These are phyloP conservation scores for Cercospora nicotianae DNA, from an alignment of 2,329 filamentous ascomycete genomes.

Conservation along the genomic window DNA sequence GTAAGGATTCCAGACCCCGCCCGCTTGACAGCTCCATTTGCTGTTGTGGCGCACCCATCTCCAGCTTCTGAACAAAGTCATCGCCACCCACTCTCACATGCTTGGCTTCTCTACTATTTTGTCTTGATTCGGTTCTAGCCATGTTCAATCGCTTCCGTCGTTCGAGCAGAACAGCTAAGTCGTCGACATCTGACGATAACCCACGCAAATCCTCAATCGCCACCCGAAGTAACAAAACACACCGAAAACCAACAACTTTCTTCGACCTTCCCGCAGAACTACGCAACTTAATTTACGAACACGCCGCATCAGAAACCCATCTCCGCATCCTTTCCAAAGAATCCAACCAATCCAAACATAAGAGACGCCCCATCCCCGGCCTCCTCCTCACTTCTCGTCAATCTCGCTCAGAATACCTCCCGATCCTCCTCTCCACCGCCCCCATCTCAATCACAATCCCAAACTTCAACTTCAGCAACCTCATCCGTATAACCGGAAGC, in stretches of 20 bases:
- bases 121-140: not conserved
- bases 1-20: not conserved
- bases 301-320: slow-evolving; percentile 19
- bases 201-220: slow-evolving; percentile 8
- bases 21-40: not conserved
- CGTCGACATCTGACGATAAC: not conserved
- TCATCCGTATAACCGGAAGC: slow-evolving; percentile 26
- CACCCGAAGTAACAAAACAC: not conserved
- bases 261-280: slow-evolving; percentile 37
- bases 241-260: slow-evolving; percentile 26
- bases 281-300: slow-evolving; percentile 35
- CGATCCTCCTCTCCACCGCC: slow-evolving; percentile 32
- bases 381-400: slow-evolving; percentile 32
- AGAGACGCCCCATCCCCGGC: slow-evolving; percentile 20
- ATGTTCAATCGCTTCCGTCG: slow-evolving; percentile 7
- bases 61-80: not conserved
- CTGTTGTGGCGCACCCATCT: not conserved
- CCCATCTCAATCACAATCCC: slow-evolving; percentile 22
- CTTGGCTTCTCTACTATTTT: not conserved
- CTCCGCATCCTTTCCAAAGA: slow-evolving; percentile 14
- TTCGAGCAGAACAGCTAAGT: not conserved
- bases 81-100: not conserved
- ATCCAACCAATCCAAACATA: not conserved
- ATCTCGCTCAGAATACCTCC: slow-evolving; percentile 31
- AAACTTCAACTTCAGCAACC: slow-evolving; percentile 34